Evolutionary conservation across 768 basidiomycete species (phyloP).

Genomic region (Leucocoprinus sp.): DNA sequence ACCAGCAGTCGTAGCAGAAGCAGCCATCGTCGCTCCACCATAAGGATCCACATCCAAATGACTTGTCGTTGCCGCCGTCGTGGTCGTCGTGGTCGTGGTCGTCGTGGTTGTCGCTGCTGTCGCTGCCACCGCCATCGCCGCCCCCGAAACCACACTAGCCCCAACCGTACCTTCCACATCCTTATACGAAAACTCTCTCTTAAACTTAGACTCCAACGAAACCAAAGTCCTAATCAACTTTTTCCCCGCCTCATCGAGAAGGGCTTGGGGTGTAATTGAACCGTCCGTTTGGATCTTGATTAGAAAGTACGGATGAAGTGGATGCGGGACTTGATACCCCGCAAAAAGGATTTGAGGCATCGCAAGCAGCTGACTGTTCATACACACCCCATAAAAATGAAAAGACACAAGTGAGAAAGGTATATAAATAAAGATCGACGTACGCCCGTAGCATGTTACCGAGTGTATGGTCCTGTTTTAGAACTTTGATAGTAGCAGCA

Average conservation of each 20-base stretch:
- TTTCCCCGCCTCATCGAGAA: constrained; percentile 77
- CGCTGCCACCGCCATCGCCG: constrained; percentile 45
- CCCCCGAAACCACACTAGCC: constrained; percentile 18
- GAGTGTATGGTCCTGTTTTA: constrained; percentile 96
- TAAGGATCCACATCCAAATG: neutral
- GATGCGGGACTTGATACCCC: constrained; percentile 97
- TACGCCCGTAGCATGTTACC: constrained; percentile 96
- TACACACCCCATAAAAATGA: no score
- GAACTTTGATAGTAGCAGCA: constrained; percentile 88
- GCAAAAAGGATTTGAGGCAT: constrained; percentile 90
- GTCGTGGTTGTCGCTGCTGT: no score
- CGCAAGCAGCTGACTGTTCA: constrained; percentile 85
- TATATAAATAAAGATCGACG: no score
- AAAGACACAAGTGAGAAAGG: no score
- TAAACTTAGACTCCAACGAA: constrained; percentile 67
- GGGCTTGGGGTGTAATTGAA: constrained; percentile 67
- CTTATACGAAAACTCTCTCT: constrained; percentile 75
- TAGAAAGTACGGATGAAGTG: constrained; percentile 87
- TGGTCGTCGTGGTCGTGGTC: no score
- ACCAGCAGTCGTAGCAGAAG: no score
- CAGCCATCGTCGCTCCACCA: no score
- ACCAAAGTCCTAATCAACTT: constrained; percentile 69
- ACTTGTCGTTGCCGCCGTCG: no score
- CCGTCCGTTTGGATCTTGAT: constrained; percentile 97
- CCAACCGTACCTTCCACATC: constrained; percentile 46